Base-by-base conservation (phyloP, 352 stramenopile species). In the Phytophthora sp. region DNA sequence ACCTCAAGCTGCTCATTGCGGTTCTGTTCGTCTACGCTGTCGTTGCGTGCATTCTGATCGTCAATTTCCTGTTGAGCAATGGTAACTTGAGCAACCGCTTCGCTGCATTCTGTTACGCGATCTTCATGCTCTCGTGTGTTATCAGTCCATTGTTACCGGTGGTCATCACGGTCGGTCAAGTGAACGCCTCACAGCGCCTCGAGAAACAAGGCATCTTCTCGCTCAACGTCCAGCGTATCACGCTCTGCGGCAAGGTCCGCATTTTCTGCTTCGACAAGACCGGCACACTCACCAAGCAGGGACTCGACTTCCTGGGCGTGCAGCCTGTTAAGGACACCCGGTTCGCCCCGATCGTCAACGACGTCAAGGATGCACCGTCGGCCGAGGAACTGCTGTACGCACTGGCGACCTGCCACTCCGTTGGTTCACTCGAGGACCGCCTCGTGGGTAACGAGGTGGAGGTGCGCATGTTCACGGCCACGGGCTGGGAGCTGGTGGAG, bases 201-300 rank as follows among this genome's bases (percentile, higher is more conserved):
- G 44, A 74, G 32, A 24, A 60, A 30, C 72, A 74, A 18, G 68
- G 73, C 10, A 84, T 96, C 44, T 76, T 82, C 50, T 88, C 73
- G 39, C 73, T 85, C 11, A 79, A 94, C 55, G 68, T 76, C 2
- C 63, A 84, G 54, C 79, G 75, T 4, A 89, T 96, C 60, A 69
- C 88, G 1, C 66, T 93, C 15, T 76, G 79, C 37, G 87, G 87
- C 15, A 94, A 94, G 60, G 81, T 94, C 2, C 78, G 70, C 27
- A 61, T 82, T 13, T 83, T 80, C 31, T 89, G 81, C 53, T 95
- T 95, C 67, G 87, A 95, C 61, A 95, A 95, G 52, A 95, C 87
- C 2, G 87, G 87, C 2, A 95, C 87, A 28, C 68, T 95, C 15
- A 95, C 87, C 21, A 82, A 93, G 50, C 69, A 93, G 45, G 84